Evolutionary conservation across 106 monocot genomes (phyloP).

Genomic region (Alisma plantagoaquatica): DNA sequence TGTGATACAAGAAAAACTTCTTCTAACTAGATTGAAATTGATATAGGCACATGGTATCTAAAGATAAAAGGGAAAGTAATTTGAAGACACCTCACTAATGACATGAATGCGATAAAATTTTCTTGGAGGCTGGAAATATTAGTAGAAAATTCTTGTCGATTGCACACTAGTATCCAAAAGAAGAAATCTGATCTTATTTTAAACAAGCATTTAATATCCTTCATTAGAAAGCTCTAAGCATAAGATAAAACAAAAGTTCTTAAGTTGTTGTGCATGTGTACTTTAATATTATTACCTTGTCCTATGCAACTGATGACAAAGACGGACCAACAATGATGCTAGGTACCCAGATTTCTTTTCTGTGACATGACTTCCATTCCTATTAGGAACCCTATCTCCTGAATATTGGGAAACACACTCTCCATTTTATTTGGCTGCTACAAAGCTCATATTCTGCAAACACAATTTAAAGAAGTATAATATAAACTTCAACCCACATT

Average conservation of each 20-base stretch:
- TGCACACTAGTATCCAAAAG: constrained; percentile 43
- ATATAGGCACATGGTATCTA: too few species aligned
- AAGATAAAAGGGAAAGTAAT: too few species aligned
- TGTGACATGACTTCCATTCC: constrained; percentile 80
- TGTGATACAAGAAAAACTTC: too few species aligned
- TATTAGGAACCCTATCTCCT: constrained; percentile 93
- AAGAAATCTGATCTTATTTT: constrained; percentile 51
- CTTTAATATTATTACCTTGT: too few species aligned
- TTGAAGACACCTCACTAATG: constrained; percentile 66
- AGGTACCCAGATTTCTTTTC: constrained; percentile 82
- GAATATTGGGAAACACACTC: neutral
- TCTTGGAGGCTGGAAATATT: constrained; percentile 55
- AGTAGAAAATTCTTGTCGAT: constrained; percentile 50
- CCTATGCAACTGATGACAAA: constrained; percentile 76
- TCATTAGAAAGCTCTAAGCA: too few species aligned
- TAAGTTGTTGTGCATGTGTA: too few species aligned
- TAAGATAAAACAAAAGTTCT: too few species aligned
- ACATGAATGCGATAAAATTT: constrained; percentile 80
- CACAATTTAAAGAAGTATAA: too few species aligned
- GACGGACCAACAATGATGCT: constrained; percentile 64
- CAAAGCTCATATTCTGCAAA: too few species aligned
- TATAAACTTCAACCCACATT: too few species aligned
- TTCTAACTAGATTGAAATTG: too few species aligned
- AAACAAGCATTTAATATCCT: constrained; percentile 6
- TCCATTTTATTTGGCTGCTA: neutral